Conservation (phyloP, 139 green algal species). For the Pleodorina starrii region DNA sequence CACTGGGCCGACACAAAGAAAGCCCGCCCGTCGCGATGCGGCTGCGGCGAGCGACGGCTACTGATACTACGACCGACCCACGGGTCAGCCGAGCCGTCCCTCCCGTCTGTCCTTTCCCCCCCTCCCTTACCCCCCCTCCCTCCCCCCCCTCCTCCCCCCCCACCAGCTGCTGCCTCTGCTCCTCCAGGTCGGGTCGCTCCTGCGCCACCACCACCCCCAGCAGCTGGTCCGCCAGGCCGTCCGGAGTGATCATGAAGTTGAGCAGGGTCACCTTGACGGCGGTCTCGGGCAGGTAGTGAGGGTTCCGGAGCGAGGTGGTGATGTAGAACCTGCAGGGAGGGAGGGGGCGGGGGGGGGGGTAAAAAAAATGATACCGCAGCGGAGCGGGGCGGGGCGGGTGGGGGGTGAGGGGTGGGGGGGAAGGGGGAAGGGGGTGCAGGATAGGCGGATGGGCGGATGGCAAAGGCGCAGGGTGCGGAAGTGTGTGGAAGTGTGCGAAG, state of each 20-base stretch:
- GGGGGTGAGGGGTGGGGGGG: too few species aligned
- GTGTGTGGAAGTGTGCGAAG: neutral
- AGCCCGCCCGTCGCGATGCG: too few species aligned
- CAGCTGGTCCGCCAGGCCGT: slow-evolving; percentile 85
- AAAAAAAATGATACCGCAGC: too few species aligned
- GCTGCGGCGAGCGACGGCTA: too few species aligned
- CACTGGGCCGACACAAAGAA: too few species aligned
- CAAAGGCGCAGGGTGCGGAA: neutral
- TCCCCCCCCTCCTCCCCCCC: neutral
- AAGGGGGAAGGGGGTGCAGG: neutral
- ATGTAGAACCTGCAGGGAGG: slow-evolving; percentile 83
- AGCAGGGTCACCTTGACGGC: slow-evolving; percentile 78
- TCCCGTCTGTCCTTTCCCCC: too few species aligned
- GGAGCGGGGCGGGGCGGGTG: neutral
- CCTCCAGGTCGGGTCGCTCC: slow-evolving; percentile 85
- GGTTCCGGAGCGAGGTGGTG: slow-evolving; percentile 90
- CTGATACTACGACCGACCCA: too few species aligned
- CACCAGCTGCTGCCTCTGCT: slow-evolving; percentile 81
- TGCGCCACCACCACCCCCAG: slow-evolving; percentile 82
- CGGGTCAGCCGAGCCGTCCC: too few species aligned
- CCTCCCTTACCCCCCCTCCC: neutral
- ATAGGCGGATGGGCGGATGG: neutral
- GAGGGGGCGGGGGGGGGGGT: neutral
- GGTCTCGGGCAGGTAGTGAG: slow-evolving; percentile 81
- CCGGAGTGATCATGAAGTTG: slow-evolving; percentile 90